Conservation (phyloP, 768 basidiomycete genomes). For the Naematelia encephala region DNA sequence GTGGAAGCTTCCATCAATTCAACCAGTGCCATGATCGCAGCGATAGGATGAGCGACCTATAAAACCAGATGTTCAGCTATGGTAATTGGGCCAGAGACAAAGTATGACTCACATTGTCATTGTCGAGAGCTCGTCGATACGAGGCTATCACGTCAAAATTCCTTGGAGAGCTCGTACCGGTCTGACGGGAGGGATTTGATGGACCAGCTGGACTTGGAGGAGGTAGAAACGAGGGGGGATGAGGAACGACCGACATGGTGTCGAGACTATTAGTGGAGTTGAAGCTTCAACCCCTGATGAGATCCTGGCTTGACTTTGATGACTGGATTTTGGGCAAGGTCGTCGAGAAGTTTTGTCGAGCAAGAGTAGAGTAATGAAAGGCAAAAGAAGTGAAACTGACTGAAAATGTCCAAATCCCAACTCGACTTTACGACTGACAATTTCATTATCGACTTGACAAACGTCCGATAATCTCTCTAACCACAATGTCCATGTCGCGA, state of each 20-base stretch:
- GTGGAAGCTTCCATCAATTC: slow-evolving; percentile 75
- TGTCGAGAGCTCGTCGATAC: slow-evolving; percentile 62
- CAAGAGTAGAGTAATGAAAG: too few species aligned
- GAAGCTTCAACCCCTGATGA: too few species aligned
- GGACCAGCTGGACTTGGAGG: slow-evolving; percentile 4
- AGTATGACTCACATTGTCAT: slow-evolving; percentile 62
- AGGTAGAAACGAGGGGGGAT: not conserved
- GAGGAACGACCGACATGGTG: slow-evolving; percentile 3
- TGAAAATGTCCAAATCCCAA: not conserved
- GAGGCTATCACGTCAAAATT: slow-evolving; percentile 57
- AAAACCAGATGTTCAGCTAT: not conserved
- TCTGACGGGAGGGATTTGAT: slow-evolving; percentile 5
- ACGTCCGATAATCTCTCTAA: not conserved
- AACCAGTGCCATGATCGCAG: slow-evolving; percentile 80
- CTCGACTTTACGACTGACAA: too few species aligned
- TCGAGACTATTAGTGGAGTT: not conserved
- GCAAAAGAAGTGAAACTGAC: too few species aligned
- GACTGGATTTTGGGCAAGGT: too few species aligned
- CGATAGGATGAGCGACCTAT: slow-evolving; percentile 60
- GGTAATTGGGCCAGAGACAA: not conserved
- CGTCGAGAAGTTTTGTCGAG: too few species aligned
- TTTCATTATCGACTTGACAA: too few species aligned
- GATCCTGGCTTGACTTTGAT: too few species aligned
- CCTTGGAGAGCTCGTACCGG: slow-evolving; percentile 8
- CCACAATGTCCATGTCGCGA: not conserved